phyloP scores from a whole-genome alignment of 164 flowering plant species.

The Vitis rupestris region DNA sequence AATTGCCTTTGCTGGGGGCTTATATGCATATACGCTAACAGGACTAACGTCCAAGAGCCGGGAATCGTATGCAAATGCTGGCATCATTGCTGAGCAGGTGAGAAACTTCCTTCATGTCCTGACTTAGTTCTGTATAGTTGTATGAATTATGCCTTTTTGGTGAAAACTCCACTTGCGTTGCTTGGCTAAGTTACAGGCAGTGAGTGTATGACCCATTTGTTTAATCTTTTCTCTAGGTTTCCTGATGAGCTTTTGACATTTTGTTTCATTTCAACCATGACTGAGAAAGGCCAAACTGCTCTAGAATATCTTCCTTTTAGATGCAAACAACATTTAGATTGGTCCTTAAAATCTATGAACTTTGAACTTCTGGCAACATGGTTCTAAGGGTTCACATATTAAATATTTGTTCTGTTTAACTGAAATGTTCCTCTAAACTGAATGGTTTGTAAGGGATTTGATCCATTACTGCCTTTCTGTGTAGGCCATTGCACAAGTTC shows the following conservation, averaged over 20 bases:
- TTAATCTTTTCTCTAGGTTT: background rate
- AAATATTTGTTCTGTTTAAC: background rate
- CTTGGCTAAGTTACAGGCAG: background rate
- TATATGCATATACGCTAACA: slow-evolving; percentile 89
- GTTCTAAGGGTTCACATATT: background rate
- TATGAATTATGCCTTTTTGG: too few species aligned
- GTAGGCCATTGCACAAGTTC: slow-evolving; percentile 94
- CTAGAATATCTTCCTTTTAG: too few species aligned
- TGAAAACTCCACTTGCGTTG: background rate
- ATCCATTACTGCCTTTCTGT: background rate
- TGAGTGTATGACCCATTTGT: background rate
- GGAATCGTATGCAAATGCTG: slow-evolving; percentile 88
- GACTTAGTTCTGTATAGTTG: too few species aligned
- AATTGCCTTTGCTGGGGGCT: slow-evolving; percentile 95
- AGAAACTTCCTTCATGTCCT: slow-evolving; percentile 6
- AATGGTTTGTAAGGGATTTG: background rate
- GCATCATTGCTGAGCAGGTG: slow-evolving; percentile 93
- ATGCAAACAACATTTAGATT: background rate
- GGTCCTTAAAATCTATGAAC: background rate
- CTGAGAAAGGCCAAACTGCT: background rate
- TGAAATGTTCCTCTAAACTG: background rate
- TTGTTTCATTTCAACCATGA: background rate
- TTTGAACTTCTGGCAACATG: background rate
- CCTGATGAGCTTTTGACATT: background rate
- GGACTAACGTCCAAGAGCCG: slow-evolving; percentile 95